These are phyloP conservation scores for Cocos nucifera DNA, from an alignment of 176 grass and related monocot species.

Conservation along the genomic window DNA sequence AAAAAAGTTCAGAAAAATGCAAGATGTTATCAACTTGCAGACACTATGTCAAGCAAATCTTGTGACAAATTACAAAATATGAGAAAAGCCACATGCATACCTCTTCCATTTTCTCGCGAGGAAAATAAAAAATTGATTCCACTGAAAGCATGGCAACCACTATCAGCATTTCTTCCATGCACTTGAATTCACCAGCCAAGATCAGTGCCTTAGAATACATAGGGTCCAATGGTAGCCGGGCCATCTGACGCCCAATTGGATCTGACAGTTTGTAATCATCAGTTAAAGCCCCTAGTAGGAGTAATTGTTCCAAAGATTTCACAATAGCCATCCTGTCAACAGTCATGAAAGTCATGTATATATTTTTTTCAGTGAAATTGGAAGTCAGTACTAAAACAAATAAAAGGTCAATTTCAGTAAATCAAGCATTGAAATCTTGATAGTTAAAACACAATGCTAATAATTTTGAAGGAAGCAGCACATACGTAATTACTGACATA, in stretches of 20 bases:
- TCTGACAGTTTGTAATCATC: conserved; percentile 82
- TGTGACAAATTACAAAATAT: no score
- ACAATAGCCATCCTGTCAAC: conserved; percentile 67
- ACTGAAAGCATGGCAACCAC: conserved; percentile 96
- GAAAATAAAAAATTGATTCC: conserved; percentile 89
- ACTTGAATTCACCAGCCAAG: conserved; percentile 67
- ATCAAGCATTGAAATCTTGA: neutral
- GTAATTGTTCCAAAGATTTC: conserved; percentile 85
- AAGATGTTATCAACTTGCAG: no score
- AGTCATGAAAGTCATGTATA: conserved; percentile 7
- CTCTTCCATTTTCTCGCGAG: conserved; percentile 86
- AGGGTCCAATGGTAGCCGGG: conserved; percentile 85
- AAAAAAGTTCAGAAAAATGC: no score
- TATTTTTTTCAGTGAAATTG: no score
- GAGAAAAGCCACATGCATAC: conserved; percentile 18
- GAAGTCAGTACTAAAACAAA: conserved; percentile 7
- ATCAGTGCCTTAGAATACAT: conserved; percentile 92
- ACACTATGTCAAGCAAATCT: no score
- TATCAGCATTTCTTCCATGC: conserved; percentile 98
- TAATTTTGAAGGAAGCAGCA: no score
- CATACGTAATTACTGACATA: no score
- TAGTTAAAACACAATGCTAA: neutral
- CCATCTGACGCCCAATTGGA: conserved; percentile 81
- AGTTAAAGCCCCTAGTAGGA: conserved; percentile 70
- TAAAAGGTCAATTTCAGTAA: conserved; percentile 1